Evolutionary conservation across 148 eudicot genomes (phyloP), one percentile per base, ranked within the genome.

Genomic region (Pouteria glomerata): DNA sequence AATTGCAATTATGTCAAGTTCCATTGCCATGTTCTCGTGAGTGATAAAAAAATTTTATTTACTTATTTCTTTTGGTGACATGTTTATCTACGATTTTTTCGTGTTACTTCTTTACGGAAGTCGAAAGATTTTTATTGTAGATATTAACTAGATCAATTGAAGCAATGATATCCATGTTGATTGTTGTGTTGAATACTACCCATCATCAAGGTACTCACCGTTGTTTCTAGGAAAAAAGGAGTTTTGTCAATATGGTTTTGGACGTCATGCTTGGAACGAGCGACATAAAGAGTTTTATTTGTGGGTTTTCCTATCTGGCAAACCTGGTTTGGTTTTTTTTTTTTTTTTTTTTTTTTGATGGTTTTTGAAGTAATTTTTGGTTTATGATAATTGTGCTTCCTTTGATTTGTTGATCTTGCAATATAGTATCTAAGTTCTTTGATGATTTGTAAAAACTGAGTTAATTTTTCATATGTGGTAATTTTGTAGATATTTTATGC

Each of bases 271-370:
- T 58, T 67, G 62, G 73, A 63, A 65, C 56, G 48, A 60, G 41
- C 66, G 63, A 31, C 68, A 34, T 21, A 63, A 68, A 68, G 70
- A 74, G 51, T 37, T 55, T 66, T 73, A 73, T 55, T 47, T 64
- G 39, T 75, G 78, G 86, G 72, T 85, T 70, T 70, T 85, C 68
- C 55, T 89, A 30, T 78, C 78, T 72, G 89, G 83, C 27, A 89
- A 76, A 76, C 82, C 91, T 72, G 95, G 95, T 89, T 80, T 68
- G 12, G 41, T 8, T 26, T 58, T 0, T 55, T 63, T 37, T 47
- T 18, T n/a, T n/a, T n/a, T 68, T 13, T 41, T 8, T 26, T 58
- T 0, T 55, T 63, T 37, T 47, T 18, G 16, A 19, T 12, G 18
- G 52, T 19, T 37, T 16, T 37, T 34, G 35, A 5, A 2, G 34